Evolutionary conservation across 805 yeast genomes (phyloP), one percentile per base, ranked within the genome.

Genomic region (Starmerella stigmatis): DNA sequence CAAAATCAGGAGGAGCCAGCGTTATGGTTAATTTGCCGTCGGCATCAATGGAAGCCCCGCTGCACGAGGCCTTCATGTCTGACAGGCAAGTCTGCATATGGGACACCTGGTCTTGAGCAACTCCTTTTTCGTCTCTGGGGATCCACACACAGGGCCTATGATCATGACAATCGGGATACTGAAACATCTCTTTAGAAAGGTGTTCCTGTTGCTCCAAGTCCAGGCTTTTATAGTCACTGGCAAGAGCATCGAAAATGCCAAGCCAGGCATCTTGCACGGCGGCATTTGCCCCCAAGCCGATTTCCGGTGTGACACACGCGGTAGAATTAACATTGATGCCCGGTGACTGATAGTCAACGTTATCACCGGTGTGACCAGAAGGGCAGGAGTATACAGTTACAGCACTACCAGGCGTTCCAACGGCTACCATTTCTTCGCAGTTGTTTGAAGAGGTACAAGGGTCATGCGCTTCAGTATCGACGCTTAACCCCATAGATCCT

Each of bases 131-230:
- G 50, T 73, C 75, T 19, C 52, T 48, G 0, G 75, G 75, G 3
- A 73, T 47, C 75, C 75, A 70, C 1, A 72, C 57, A 21, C 65
- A 54, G 10, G 69, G 67, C 19, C 56, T 47, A 12, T 39, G 47
- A 8, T 51, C 47, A 19, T 60, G 49, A 15, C 59, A 45, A 5
- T 61, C 60, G 4, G 65, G 63, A 44, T 64, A 63, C 36, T 50
- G 54, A 44, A 60, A 64, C 15, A 64, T 55, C 21, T 55, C 57
- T 15, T 49, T 43, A 5, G 55, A 47, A 9, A 57, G 34, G 32
- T 43, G 48, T n/a, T 57, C 58, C n/a, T 53, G 55, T 29, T 60
- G 59, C 6, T 50, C 57, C 5, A 43, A 19, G 2, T 56, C 51
- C 7, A 62, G 35, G 11, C 47, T 48, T 8, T 49, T 53, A 19